phyloP scores from a whole-genome alignment of 1,284 basidiomycete species.

The Apiotrichum laibachii region DNA sequence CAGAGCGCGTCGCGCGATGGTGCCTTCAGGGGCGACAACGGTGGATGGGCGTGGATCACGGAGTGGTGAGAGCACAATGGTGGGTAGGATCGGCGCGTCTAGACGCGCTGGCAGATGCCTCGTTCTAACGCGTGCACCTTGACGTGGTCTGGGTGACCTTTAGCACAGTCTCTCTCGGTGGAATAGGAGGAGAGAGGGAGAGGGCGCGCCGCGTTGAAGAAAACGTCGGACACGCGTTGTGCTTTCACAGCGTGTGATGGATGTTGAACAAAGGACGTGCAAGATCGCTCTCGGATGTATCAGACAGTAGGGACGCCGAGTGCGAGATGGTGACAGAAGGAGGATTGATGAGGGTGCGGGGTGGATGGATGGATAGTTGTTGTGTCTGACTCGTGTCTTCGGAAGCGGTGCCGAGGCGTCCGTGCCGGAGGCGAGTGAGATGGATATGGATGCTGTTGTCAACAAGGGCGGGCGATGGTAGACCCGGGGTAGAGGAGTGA shows the following conservation, averaged over 20 bases:
- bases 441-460: not conserved
- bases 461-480: too few species aligned
- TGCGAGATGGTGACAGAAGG: not conserved
- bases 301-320: not conserved
- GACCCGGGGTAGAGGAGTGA: too few species aligned
- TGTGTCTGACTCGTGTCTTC: not conserved
- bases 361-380: slow-evolving; percentile 6
- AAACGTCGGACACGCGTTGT: too few species aligned
- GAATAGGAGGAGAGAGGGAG: not conserved
- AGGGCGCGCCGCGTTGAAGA: not conserved
- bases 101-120: not conserved
- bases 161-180: not conserved
- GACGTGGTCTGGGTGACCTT: not conserved
- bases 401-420: slow-evolving; percentile 1
- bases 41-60: not conserved
- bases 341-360: slow-evolving; percentile 1
- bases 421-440: not conserved
- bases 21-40: not conserved
- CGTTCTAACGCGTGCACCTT: not conserved
- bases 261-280: not conserved
- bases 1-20: slow-evolving; percentile 4
- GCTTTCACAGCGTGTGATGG: too few species aligned
- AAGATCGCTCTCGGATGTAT: not conserved
- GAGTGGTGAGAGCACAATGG: not conserved
- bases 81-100: not conserved